Evolutionary conservation across 495 filamentous ascomycete species (phyloP), one percentile per base, ranked within the genome.

Genomic region (Terfezia claveryi): DNA sequence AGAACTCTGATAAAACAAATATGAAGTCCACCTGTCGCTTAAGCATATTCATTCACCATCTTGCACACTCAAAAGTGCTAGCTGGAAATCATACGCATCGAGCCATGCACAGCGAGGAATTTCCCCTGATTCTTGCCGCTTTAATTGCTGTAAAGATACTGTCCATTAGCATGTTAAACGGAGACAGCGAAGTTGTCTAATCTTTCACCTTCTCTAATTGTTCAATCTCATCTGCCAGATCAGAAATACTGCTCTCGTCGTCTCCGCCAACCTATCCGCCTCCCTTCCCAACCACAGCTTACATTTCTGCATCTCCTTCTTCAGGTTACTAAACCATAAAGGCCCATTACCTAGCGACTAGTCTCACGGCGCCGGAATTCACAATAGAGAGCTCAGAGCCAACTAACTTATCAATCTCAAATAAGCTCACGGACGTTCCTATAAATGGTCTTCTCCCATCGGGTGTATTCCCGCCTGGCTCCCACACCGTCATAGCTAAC

Each of bases 51-150:
- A 88, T 11, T 74, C 71, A 0, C 85, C 85, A 38, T 72, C 76
- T 0, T 76, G 71, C 12, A 67, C 73, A 58, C 73, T 72, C 36
- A 20, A 79, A 4, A 96, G 69, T 64, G 91, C 85, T 10, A 74
- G 69, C 84, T 96, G 94, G 69, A 96, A 96, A 64, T 96, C 87
- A 61, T 83, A 96, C 57, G 89, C 87, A 64, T 99, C 91, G 52
- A 99, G 76, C 91, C 91, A 96, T 64, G 91, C 87, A 49, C 91
- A 81, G 12, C 84, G 76, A 3, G 83, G 80, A 12, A 99, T 88
- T 61, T 96, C 89, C 27, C 86, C 86, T 80, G 94, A 91, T 65
- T 99, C 91, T 61, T 95, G 92, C 66, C 94, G 92, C 70, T 99
- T 99, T 61, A 99, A 82, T 50, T 95, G 63, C 53, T 78, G 80